Conservation (phyloP, 1,139 yeast species). For the Kurtzmaniella natalensis region DNA sequence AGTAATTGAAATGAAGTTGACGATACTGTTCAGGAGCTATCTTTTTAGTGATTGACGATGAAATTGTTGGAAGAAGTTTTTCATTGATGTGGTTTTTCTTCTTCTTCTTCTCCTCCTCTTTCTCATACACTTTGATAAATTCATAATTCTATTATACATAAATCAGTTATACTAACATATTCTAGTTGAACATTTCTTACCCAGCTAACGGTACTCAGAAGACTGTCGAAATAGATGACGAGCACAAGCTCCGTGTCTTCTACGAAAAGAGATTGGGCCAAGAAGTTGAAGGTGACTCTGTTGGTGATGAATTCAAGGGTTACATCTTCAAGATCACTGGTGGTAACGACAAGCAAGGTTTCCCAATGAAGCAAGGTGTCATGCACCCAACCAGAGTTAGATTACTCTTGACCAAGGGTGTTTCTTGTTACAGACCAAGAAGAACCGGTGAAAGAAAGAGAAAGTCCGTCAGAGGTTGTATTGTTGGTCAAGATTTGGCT, state of each 20-base stretch:
- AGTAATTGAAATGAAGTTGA: too few species aligned
- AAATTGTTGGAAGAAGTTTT: too few species aligned
- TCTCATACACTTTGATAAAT: too few species aligned
- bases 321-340: conserved; percentile 98
- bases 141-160: neutral
- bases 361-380: conserved; percentile 99
- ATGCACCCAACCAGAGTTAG: conserved; percentile 99
- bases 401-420: conserved; percentile 89
- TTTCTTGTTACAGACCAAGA: conserved; percentile 99
- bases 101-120: neutral
- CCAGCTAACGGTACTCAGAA: conserved; percentile 99
- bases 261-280: conserved; percentile 99
- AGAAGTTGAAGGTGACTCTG: conserved; percentile 98
- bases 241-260: conserved; percentile 97
- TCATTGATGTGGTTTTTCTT: too few species aligned
- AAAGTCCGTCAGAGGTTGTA: conserved; percentile 99
- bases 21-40: too few species aligned
- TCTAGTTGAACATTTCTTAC: conserved; percentile 95
- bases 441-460: conserved; percentile 99
- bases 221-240: conserved; percentile 96
- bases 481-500: conserved; percentile 95
- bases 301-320: conserved; percentile 99
- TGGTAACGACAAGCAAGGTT: conserved; percentile 99
- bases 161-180: conserved; percentile 11
- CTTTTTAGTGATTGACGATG: too few species aligned